Evolutionary conservation across 805 yeast genomes (phyloP).

Genomic region (Candida pini): DNA sequence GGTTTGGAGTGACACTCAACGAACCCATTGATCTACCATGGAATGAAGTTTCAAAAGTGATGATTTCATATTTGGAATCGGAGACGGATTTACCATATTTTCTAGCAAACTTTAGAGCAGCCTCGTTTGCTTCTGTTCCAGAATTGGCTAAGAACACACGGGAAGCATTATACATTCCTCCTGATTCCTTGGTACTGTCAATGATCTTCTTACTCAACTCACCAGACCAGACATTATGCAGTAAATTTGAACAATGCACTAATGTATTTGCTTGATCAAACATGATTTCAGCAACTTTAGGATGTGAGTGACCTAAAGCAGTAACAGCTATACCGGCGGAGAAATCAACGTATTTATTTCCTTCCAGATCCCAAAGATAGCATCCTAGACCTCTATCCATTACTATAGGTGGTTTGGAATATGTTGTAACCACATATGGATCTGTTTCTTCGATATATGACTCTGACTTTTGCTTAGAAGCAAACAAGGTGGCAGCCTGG

Average conservation of each 20-base stretch:
- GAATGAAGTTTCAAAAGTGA: conserved; percentile 85
- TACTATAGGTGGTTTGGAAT: conserved; percentile 72
- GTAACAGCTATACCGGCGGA: conserved; percentile 97
- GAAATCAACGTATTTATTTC: conserved; percentile 77
- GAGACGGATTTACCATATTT: conserved; percentile 62
- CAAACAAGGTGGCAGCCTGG: too few relatives aligned
- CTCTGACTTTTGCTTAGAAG: conserved; percentile 31
- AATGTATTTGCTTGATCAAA: conserved; percentile 66
- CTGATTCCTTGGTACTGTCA: conserved; percentile 57
- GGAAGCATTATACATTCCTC: conserved; percentile 79
- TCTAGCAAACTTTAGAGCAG: conserved; percentile 62
- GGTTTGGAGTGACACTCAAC: conserved; percentile 84
- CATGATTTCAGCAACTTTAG: conserved; percentile 65
- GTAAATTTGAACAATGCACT: conserved; percentile 82
- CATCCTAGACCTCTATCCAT: conserved; percentile 79
- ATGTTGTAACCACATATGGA: conserved; percentile 67
- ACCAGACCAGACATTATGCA: conserved; percentile 79
- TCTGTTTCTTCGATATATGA: conserved; percentile 39
- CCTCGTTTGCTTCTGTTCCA: conserved; percentile 56
- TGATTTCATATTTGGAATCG: conserved; percentile 62
- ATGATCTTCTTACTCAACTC: conserved; percentile 69
- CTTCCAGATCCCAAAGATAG: conserved; percentile 74
- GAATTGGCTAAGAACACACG: conserved; percentile 62
- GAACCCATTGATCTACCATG: conserved; percentile 97
- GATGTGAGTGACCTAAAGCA: conserved; percentile 83